Conservation (phyloP, 768 basidiomycete species). For the Leccinum rimulosum region DNA sequence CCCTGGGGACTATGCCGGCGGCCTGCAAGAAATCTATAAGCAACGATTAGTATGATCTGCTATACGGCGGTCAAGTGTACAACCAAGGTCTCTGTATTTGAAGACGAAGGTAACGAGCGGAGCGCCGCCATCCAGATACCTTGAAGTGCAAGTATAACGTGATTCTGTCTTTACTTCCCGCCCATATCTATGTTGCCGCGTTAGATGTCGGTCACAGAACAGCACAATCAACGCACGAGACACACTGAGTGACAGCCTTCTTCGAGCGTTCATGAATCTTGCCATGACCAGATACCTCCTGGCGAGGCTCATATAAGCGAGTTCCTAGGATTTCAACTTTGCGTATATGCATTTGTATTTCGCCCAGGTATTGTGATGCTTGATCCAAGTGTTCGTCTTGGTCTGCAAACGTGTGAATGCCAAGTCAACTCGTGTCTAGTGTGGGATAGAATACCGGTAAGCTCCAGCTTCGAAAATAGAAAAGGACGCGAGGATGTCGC, state of each 20-base stretch:
- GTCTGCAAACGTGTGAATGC: slow-evolving; percentile 20
- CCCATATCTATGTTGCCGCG: slow-evolving; percentile 22
- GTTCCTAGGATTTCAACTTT: background rate
- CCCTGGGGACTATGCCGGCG: slow-evolving; percentile 25
- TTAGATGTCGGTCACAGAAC: background rate
- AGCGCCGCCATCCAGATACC: slow-evolving; percentile 10
- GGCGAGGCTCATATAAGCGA: rapidly evolving
- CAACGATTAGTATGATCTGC: background rate
- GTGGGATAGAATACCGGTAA: slow-evolving; percentile 25
- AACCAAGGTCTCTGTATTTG: slow-evolving; percentile 30
- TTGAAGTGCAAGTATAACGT: background rate
- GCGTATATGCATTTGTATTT: slow-evolving; percentile 17
- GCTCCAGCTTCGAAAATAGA: slow-evolving; percentile 26
- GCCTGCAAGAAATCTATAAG: slow-evolving; percentile 27
- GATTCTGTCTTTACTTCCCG: slow-evolving; percentile 6
- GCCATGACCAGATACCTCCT: background rate
- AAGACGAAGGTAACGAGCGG: slow-evolving; percentile 30
- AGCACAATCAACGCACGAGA: slow-evolving; percentile 19
- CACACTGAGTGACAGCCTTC: slow-evolving; percentile 30
- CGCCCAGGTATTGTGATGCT: slow-evolving; percentile 19
- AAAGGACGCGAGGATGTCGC: slow-evolving; percentile 20
- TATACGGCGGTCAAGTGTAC: slow-evolving; percentile 2
- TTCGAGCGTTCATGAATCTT: slow-evolving; percentile 33
- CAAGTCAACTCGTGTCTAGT: too few relatives aligned
- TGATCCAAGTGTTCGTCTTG: slow-evolving; percentile 24